A percentile compares a stretch with the other conserved stretches of the same genome.
Conservation (phyloP, 2,329 filamentous ascomycete species). For the Alternaria novae-zelandiae region DNA sequence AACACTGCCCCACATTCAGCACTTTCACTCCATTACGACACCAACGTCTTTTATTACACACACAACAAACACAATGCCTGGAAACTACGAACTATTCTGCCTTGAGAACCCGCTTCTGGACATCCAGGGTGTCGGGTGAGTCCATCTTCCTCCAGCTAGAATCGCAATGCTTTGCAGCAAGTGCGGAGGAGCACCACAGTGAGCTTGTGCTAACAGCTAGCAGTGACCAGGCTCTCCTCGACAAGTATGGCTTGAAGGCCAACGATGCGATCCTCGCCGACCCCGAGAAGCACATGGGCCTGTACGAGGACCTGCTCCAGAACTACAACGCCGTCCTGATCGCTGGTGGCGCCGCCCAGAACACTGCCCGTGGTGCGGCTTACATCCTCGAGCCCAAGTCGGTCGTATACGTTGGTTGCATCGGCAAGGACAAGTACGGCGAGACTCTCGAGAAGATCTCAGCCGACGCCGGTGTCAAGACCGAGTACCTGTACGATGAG, state of each 20-base stretch:
- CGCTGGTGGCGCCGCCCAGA: conserved; percentile 94
- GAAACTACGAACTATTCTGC: conserved; percentile 88
- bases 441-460: conserved; percentile 86
- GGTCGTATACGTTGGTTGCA: conserved; percentile 91
- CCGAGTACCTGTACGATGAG: conserved; percentile 92
- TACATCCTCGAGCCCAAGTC: conserved; percentile 92
- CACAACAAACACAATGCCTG: conserved; percentile 67
- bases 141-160: conserved; percentile 7
- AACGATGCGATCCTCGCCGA: conserved; percentile 98
- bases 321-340: conserved; percentile 94
- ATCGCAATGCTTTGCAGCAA: background rate
- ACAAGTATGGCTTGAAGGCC: conserved; percentile 92
- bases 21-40: conserved; percentile 22
- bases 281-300: conserved; percentile 77
- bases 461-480: conserved; percentile 84
- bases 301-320: conserved; percentile 93
- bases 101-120: conserved; percentile 98
- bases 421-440: conserved; percentile 95
- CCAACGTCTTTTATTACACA: conserved; percentile 11
- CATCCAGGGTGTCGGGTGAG: conserved; percentile 81
- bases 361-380: conserved; percentile 92
- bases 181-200: conserved; percentile 15
- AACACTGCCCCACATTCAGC: conserved; percentile 25
- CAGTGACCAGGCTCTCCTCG: conserved; percentile 81
- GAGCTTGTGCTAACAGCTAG: conserved; percentile 31